Base-by-base conservation (phyloP, 2,329 filamentous ascomycete species). In the Nothophoma quercina region DNA sequence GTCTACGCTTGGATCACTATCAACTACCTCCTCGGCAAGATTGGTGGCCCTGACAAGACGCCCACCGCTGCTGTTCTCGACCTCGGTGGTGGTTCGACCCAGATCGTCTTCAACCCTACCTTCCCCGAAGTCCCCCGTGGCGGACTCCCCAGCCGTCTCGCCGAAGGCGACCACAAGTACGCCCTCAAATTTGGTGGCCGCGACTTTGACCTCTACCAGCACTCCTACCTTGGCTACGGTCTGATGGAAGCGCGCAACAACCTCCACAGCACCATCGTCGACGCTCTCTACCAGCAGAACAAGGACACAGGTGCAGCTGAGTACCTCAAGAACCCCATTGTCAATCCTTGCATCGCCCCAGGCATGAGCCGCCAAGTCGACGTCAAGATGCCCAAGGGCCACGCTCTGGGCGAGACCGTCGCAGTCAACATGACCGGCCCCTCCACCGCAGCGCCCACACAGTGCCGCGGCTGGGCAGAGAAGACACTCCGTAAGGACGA, bases 1-100 rank as follows among this genome's bases (percentile, higher is more conserved):
- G 93, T 99, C 23, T 99, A 96, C 72, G 96, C 95, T 45, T 99
- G 95, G 95, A 96, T 99, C 74, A 99, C 95, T 6, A 95, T 92
- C 62, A 99, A 99, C 82, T 99, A 99, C 77, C 88, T 99, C 32
- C 86, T 99, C 19, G 93, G 93, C 69, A 98, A 98, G 80, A 98
- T 99, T 75, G 95, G 95, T 54, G 90, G 90, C 9, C 90, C 92
- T 2, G 93, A 97, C 72, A 86, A 93, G 74, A 91, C 85, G 58
- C 89, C 91, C 42, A 98, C 95, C 1, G 96, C 95, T 32, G 95
- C 95, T 42, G 87, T 97, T 53, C 96, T 99, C 69, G 95, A 99
- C 72, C 88, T 99, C 40, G 95, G 95, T 59, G 95, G 95, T 68
- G 95, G 95, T 46, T 97, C 93, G 18, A 99, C 96, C 12, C 95